Evolutionary conservation across 768 basidiomycete species (phyloP).

Genomic region (Mycena rosella): DNA sequence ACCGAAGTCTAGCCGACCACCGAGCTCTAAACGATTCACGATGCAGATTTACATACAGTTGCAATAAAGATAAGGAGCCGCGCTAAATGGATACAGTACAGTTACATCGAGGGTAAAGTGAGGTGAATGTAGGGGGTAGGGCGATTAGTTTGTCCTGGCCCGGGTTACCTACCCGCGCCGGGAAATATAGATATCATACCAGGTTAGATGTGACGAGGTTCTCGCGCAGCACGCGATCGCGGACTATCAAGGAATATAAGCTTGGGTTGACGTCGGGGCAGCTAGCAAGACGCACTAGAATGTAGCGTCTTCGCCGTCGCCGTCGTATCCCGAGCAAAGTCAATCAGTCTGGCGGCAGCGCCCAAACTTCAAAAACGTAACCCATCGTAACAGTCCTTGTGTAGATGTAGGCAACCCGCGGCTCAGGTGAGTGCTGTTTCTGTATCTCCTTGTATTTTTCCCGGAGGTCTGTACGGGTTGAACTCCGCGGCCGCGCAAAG

Average conservation of each 20-base stretch:
- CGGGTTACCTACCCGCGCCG: background rate
- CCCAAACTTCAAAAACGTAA: background rate
- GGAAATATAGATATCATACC: slow-evolving; percentile 50
- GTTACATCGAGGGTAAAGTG: background rate
- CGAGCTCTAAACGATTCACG: slow-evolving; percentile 18
- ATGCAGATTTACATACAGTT: slow-evolving; percentile 30
- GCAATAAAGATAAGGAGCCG: slow-evolving; percentile 25
- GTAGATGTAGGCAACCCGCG: slow-evolving; percentile 72
- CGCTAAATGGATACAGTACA: slow-evolving; percentile 21
- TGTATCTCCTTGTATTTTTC: slow-evolving; percentile 79
- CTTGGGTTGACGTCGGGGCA: background rate
- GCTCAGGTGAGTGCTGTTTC: slow-evolving; percentile 66
- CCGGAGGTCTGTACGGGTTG: slow-evolving; percentile 63
- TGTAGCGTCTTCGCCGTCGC: slow-evolving; percentile 72
- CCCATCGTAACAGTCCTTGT: slow-evolving; percentile 77
- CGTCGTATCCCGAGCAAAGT: slow-evolving; percentile 62
- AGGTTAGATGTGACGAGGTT: slow-evolving; percentile 67
- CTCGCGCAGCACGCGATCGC: slow-evolving; percentile 72
- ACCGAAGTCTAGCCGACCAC: background rate
- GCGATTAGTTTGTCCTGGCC: background rate
- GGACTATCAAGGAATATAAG: slow-evolving; percentile 54
- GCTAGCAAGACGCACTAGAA: slow-evolving; percentile 55
- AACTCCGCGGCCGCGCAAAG: background rate
- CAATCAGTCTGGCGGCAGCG: background rate
- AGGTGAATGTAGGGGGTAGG: slow-evolving; percentile 4